phyloP scores from a whole-genome alignment of 352 stramenopile genomes.

The Blastocystis sp. region DNA sequence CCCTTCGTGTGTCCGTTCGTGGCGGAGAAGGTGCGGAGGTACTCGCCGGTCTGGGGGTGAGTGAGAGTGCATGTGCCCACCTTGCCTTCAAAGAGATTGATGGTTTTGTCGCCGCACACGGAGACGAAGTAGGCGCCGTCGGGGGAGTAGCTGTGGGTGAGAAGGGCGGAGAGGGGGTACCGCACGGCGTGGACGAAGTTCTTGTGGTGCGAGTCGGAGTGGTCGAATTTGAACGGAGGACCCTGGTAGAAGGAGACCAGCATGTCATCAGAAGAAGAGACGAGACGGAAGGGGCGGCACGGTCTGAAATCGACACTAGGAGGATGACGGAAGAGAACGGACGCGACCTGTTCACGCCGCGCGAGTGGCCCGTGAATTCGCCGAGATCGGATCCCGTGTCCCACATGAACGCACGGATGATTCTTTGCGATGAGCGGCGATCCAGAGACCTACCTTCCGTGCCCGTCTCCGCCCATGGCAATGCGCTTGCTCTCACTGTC shows the following conservation, averaged over 20 bases:
- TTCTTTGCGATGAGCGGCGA: neutral
- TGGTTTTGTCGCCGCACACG: constrained; percentile 85
- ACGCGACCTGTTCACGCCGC: constrained; percentile 80
- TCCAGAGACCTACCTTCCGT: constrained; percentile 80
- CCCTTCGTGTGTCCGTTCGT: constrained; percentile 80
- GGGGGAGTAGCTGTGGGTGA: constrained; percentile 79
- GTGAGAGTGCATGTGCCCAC: constrained; percentile 78
- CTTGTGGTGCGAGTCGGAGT: constrained; percentile 83
- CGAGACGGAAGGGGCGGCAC: constrained; percentile 84
- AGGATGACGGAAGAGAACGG: neutral
- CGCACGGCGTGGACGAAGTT: constrained; percentile 87
- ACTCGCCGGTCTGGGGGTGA: constrained; percentile 82
- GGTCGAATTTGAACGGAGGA: constrained; percentile 87
- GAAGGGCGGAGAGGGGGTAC: neutral
- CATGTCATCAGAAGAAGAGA: constrained; percentile 85
- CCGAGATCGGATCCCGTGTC: constrained; percentile 85
- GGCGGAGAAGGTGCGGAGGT: constrained; percentile 78
- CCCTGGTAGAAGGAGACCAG: constrained; percentile 84
- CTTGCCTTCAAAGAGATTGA: constrained; percentile 75
- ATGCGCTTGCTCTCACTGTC: constrained; percentile 86
- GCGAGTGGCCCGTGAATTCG: constrained; percentile 85
- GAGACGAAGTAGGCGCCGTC: constrained; percentile 82
- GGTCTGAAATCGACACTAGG: constrained; percentile 84
- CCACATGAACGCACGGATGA: constrained; percentile 83
- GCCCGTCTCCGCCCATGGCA: constrained; percentile 83